Evolutionary conservation across 257 asterid species (phyloP).

Genomic region (Leonotis leonurus): DNA sequence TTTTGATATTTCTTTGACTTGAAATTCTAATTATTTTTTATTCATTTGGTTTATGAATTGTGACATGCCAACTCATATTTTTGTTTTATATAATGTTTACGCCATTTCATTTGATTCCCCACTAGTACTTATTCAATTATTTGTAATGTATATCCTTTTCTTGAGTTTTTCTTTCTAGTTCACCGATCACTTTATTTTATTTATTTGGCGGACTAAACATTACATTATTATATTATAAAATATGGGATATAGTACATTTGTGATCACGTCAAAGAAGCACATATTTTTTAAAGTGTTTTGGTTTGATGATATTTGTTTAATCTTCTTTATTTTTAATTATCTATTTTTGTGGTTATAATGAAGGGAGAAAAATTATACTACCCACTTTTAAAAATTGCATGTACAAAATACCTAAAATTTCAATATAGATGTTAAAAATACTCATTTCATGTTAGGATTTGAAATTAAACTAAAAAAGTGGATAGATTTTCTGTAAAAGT

Average conservation of each 20-base stretch:
- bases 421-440: too few relatives aligned
- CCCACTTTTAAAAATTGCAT: too few relatives aligned
- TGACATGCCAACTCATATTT: slow-evolving; percentile 36
- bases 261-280: too few relatives aligned
- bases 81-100: slow-evolving; percentile 1
- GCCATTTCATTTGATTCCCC: slow-evolving; percentile 18
- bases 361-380: too few relatives aligned
- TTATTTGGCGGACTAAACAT: background rate
- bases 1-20: slow-evolving; percentile 2
- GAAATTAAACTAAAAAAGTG: too few relatives aligned
- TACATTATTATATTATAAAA: background rate
- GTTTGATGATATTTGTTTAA: background rate
- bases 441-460: too few relatives aligned
- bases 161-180: too few relatives aligned
- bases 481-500: too few relatives aligned
- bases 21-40: slow-evolving; percentile 19
- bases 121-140: background rate
- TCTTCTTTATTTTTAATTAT: background rate
- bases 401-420: too few relatives aligned
- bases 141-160: too few relatives aligned
- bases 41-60: slow-evolving; percentile 22
- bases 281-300: background rate
- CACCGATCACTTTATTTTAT: background rate
- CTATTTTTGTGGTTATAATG: too few relatives aligned
- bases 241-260: background rate